These are phyloP conservation scores for Caryopteris hybrid DNA, from an alignment of 305 asterid species.

Conservation along the genomic window DNA sequence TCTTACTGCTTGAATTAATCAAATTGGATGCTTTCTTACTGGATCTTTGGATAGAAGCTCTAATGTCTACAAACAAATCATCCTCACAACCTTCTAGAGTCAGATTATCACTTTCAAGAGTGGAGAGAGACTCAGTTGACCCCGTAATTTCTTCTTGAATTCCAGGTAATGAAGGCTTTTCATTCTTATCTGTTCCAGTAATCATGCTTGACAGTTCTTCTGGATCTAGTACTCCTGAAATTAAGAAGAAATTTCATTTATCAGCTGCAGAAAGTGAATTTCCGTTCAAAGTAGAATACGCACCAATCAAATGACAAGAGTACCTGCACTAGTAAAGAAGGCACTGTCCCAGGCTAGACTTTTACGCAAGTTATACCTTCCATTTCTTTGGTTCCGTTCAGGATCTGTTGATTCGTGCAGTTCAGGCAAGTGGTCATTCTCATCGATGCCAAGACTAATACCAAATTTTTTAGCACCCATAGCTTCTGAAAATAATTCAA, in stretches of 20 bases:
- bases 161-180: slow-evolving; percentile 46
- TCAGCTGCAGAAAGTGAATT: neutral
- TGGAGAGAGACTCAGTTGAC: slow-evolving; percentile 79
- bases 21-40: slow-evolving; percentile 40
- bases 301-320: neutral
- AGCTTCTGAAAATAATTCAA: slow-evolving; percentile 30
- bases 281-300: neutral
- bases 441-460: slow-evolving; percentile 17
- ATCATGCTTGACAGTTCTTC: slow-evolving; percentile 84
- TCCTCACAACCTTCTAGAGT: slow-evolving; percentile 66
- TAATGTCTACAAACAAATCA: slow-evolving; percentile 83
- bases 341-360: slow-evolving; percentile 99
- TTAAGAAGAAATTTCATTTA: neutral
- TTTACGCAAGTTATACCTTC: slow-evolving; percentile 83
- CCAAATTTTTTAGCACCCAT: slow-evolving; percentile 27
- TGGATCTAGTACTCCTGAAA: slow-evolving; percentile 79
- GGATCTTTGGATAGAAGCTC: slow-evolving; percentile 99
- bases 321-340: slow-evolving; percentile 95
- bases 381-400: slow-evolving; percentile 33
- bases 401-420: slow-evolving; percentile 57
- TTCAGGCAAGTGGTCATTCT: slow-evolving; percentile 38
- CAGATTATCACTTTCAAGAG: slow-evolving; percentile 69
- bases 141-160: slow-evolving; percentile 73
- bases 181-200: slow-evolving; percentile 45
- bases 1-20: slow-evolving; percentile 29